Evolutionary conservation across 176 grass and related monocot species (phyloP).

Genomic region (Carex pumila): DNA sequence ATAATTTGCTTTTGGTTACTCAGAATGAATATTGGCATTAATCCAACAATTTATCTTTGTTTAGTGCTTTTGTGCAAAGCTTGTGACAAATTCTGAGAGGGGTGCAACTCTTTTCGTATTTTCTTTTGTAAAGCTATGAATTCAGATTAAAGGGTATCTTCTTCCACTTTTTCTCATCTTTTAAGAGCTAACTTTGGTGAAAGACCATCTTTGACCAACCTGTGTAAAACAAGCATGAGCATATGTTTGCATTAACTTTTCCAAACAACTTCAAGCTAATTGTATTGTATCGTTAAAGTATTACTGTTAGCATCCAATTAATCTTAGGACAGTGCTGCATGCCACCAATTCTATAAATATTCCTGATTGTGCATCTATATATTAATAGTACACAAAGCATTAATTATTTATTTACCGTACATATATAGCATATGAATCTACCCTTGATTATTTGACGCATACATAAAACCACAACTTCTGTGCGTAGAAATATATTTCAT

Average conservation of each 20-base stretch:
- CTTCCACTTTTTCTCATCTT: slow-evolving; percentile 24
- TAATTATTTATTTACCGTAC: background rate
- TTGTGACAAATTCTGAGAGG: slow-evolving; percentile 20
- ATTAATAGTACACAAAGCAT: background rate
- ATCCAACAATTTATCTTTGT: slow-evolving; percentile 1
- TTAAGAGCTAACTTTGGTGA: slow-evolving; percentile 17
- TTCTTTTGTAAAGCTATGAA: slow-evolving; percentile 21
- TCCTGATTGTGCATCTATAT: background rate
- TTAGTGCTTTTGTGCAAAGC: slow-evolving; percentile 4
- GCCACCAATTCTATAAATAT: background rate
- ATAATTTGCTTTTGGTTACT: slow-evolving; percentile 9
- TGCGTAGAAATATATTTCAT: background rate
- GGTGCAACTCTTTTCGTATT: slow-evolving; percentile 10
- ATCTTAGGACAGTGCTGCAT: background rate
- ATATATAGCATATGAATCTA: background rate
- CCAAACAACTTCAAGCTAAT: background rate
- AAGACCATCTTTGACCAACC: slow-evolving; percentile 14
- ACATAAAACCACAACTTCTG: background rate
- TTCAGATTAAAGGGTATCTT: slow-evolving; percentile 26
- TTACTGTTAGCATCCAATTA: background rate
- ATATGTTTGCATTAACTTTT: background rate
- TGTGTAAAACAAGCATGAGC: background rate
- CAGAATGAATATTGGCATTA: slow-evolving; percentile 7
- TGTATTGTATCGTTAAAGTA: background rate
- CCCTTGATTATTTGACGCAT: background rate